phyloP scores from a whole-genome alignment of 2,329 filamentous ascomycete species.

The Helotiales sp. region DNA sequence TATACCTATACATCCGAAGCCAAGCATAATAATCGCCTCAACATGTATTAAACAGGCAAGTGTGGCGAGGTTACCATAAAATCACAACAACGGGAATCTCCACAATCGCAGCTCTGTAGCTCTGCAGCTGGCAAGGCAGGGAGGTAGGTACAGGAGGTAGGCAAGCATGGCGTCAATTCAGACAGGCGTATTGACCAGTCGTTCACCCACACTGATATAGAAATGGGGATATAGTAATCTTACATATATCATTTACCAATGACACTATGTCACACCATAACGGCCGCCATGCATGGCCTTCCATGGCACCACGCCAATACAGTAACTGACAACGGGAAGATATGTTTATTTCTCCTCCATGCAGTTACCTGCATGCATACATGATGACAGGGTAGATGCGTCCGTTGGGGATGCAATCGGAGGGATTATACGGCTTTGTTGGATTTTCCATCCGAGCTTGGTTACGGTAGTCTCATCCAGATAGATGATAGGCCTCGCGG shows the following conservation, averaged over 20 bases:
- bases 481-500: too few species aligned
- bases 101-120: conserved; percentile 2
- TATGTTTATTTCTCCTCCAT: background rate
- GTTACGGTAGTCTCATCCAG: too few species aligned
- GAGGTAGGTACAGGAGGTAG: background rate
- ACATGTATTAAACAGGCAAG: background rate
- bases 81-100: background rate
- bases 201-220: too few species aligned
- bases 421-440: conserved; percentile 1
- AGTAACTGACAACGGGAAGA: background rate
- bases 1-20: background rate
- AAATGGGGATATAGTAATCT: too few species aligned
- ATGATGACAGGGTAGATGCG: conserved; percentile 1
- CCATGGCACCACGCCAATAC: background rate
- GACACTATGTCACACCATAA: background rate
- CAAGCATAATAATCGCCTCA: background rate
- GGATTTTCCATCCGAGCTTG: background rate
- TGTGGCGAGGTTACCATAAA: background rate
- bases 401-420: conserved; percentile 9
- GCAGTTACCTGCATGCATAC: background rate
- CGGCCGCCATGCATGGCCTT: background rate
- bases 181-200: background rate
- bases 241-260: background rate
- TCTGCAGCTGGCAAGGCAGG: too few species aligned
- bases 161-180: background rate